Conservation (phyloP, 2,329 filamentous ascomycete species). For the Ascochyta viciae-villosae region DNA sequence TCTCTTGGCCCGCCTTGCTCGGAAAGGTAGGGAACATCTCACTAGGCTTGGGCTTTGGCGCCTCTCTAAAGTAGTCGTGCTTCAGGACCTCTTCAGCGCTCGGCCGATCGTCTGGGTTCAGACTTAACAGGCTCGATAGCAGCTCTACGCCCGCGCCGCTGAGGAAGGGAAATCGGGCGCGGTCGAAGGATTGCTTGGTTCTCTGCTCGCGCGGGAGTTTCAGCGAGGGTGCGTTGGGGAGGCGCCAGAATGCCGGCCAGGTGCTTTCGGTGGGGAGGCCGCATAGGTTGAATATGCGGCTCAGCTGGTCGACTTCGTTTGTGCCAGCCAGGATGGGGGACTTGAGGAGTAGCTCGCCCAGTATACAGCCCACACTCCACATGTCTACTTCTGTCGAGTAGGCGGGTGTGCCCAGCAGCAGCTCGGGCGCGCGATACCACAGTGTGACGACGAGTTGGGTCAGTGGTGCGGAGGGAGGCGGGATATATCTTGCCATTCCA, state of each 20-base stretch:
- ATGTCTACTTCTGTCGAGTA: constrained; percentile 86
- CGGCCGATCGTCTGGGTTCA: constrained; percentile 77
- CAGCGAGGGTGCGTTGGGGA: constrained; percentile 85
- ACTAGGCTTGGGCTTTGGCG: constrained; percentile 87
- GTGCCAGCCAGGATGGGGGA: constrained; percentile 85
- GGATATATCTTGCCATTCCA: constrained; percentile 92
- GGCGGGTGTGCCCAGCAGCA: constrained; percentile 78
- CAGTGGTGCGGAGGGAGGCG: constrained; percentile 71
- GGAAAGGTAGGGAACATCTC: constrained; percentile 97
- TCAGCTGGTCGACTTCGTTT: constrained; percentile 91
- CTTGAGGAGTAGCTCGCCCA: constrained; percentile 85
- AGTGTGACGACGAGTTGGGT: constrained; percentile 95
- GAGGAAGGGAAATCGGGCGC: constrained; percentile 80
- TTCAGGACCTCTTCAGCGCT: constrained; percentile 75
- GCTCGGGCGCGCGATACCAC: constrained; percentile 93
- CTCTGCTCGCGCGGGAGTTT: constrained; percentile 61
- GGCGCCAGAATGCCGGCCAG: constrained; percentile 86
- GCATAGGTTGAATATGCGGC: constrained; percentile 81
- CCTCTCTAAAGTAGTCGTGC: constrained; percentile 86
- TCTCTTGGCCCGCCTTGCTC: constrained; percentile 91
- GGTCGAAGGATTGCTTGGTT: constrained; percentile 62
- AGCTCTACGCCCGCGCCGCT: constrained; percentile 76
- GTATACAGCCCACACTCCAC: constrained; percentile 96
- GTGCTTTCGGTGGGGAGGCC: constrained; percentile 81
- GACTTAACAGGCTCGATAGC: constrained; percentile 71